Base-by-base conservation (phyloP, 257 asterid genomes). In the Solanum medicagineum region DNA sequence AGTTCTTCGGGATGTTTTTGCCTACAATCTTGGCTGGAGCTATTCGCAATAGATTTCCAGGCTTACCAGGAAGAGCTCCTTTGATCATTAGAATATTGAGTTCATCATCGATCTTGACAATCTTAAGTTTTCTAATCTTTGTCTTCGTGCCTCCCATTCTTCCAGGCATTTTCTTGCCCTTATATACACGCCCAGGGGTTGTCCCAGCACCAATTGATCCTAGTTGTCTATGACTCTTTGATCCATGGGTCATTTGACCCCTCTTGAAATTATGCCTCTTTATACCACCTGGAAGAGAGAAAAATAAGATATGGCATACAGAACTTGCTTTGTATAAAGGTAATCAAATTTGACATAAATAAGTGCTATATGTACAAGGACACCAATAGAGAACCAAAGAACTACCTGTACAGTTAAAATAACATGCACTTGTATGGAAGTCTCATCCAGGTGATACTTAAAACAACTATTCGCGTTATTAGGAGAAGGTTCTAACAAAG, bases 171-270 rank as follows among this genome's bases (percentile, higher is more conserved):
- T 96, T 96, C 97, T 96, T 96, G 68, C 99, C 99, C 66, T 65
- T 65, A 86, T 95, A 96, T 19, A 96, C 99, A 0, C 97, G 95
- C 26, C 99, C 99, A 9, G 99, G 99, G 6, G 99, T 96, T 8
- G 98, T 96, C 8, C 99, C 99, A 6, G 99, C 99, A 70, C 98
- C 99, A 71, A 96, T 96, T 19, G 99, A 96, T 8, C 99, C 99
- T 0, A 96, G 94, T 56, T 94, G 94, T 71, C 98, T 85, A 57
- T 95, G 99, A 88, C 99, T 96, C 91, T 96, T 95, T 32, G 99
- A 96, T 73, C 99, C 99, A n/a, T 95, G 99, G 60, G 92, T 85
- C 99, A 96, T 96, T 0, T 15, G 96, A n/a, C 98, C 99, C 87
- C 99, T 91, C 91, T 90, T 96, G 90, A 96, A 96, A 88, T 96